phyloP scores from a whole-genome alignment of 805 yeast genomes.

The Wickerhamomyces canadensis region DNA sequence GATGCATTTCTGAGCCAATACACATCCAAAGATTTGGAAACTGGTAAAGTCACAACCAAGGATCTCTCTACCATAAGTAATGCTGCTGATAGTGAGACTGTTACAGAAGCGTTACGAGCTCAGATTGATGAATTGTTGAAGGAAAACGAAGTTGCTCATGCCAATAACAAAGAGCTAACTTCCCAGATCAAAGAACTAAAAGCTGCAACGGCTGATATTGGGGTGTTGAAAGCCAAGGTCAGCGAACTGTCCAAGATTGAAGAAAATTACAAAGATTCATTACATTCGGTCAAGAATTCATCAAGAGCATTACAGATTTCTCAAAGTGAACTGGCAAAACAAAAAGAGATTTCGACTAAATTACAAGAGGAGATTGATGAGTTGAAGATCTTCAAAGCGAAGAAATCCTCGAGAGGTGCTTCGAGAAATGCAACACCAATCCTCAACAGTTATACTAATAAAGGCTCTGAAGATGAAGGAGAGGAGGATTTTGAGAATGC shows the following conservation, averaged over 20 bases:
- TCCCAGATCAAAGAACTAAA: conserved; percentile 29
- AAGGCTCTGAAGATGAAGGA: conserved; percentile 27
- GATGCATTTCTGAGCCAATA: conserved; percentile 24
- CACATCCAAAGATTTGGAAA: conserved; percentile 13
- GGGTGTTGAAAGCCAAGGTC: conserved; percentile 22
- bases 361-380: conserved; percentile 67
- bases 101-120: conserved; percentile 35
- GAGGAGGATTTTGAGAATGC: conserved; percentile 35
- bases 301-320: conserved; percentile 69
- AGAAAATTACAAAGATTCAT: conserved; percentile 63
- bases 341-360: conserved; percentile 48
- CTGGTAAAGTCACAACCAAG: conserved; percentile 12
- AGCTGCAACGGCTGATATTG: conserved; percentile 4
- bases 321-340: conserved; percentile 63
- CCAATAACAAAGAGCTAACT: conserved; percentile 27
- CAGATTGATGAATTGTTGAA: conserved; percentile 52
- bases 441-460: conserved; percentile 16
- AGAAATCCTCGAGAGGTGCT: conserved; percentile 30
- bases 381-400: conserved; percentile 47
- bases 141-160: conserved; percentile 39
- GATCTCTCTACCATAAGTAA: neutral
- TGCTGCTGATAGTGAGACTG: conserved; percentile 8
- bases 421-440: conserved; percentile 23
- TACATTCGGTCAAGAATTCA: conserved; percentile 67
- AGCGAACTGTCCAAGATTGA: conserved; percentile 42